Conservation (phyloP, 75 land plant genomes). For the Isoetes taiwanensis region DNA sequence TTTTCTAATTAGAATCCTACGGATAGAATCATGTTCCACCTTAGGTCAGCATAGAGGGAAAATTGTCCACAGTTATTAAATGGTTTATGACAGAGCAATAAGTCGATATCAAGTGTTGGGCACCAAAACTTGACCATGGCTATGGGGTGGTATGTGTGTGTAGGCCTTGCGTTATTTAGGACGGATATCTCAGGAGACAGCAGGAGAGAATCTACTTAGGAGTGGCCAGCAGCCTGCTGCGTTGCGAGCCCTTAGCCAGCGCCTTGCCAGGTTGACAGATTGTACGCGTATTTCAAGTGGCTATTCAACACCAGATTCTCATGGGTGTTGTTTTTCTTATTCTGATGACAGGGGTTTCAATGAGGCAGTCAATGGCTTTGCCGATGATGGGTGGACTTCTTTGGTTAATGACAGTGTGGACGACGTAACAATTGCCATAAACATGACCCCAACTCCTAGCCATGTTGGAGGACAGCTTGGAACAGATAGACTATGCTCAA, state of each 20-base stretch:
- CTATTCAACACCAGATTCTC: background rate
- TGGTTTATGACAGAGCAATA: no score
- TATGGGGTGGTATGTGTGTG: no score
- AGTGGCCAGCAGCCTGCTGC: constrained; percentile 75
- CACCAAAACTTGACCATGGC: no score
- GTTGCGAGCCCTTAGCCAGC: constrained; percentile 63
- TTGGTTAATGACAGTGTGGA: constrained; percentile 78
- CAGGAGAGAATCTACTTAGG: constrained; percentile 40
- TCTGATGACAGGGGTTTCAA: constrained; percentile 73
- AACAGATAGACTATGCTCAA: constrained; percentile 20
- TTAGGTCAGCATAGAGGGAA: no score
- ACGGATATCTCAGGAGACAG: constrained; percentile 55
- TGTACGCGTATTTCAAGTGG: background rate
- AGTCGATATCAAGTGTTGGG: no score
- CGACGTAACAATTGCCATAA: constrained; percentile 72
- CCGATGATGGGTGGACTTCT: constrained; percentile 98
- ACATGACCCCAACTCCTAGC: constrained; percentile 45
- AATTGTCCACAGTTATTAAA: no score
- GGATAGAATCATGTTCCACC: no score
- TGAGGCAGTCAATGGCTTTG: constrained; percentile 93
- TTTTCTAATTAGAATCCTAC: no score
- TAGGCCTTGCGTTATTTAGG: constrained; percentile 73
- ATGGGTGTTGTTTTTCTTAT: background rate
- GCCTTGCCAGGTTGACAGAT: constrained; percentile 55
- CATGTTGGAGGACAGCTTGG: constrained; percentile 33